These are phyloP conservation scores for Calonectria pauciramosa DNA, from an alignment of 2,329 filamentous ascomycete species.

Conservation along the genomic window DNA sequence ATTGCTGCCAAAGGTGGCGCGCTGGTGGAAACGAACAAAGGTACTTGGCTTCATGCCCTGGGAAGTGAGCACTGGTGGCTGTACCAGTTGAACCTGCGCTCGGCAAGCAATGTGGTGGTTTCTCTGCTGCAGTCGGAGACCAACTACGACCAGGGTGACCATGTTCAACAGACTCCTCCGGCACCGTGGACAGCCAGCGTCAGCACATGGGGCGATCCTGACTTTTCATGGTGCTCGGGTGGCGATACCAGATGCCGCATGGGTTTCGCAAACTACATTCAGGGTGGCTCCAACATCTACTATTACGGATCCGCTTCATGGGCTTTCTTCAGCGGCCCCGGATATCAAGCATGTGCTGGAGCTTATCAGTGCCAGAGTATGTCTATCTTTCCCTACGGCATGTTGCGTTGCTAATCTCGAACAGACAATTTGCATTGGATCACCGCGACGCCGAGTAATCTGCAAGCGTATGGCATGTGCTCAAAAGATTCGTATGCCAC, in stretches of 20 bases:
- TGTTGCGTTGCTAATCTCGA: background rate
- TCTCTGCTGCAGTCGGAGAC: slow-evolving; percentile 57
- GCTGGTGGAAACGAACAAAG: slow-evolving; percentile 55
- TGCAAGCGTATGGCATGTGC: background rate
- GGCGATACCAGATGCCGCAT: background rate
- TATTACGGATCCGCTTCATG: background rate
- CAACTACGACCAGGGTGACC: slow-evolving; percentile 48
- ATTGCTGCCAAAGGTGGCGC: background rate
- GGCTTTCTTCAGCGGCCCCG: background rate
- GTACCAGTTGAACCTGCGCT: slow-evolving; percentile 69
- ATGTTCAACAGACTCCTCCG: background rate
- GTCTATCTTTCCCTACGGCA: no score
- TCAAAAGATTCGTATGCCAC: background rate
- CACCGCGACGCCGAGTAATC: background rate
- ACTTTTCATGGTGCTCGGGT: background rate
- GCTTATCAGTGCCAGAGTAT: background rate
- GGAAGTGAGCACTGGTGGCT: slow-evolving; percentile 70
- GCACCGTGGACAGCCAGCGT: background rate
- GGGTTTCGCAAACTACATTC: background rate
- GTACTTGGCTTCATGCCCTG: slow-evolving; percentile 62
- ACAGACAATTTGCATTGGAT: background rate
- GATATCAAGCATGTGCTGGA: slow-evolving; percentile 1
- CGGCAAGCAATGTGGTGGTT: slow-evolving; percentile 64
- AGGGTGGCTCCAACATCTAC: background rate
- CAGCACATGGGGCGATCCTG: background rate